Conservation (phyloP, 1,139 yeast species). For the Hansenula lynferdii region DNA sequence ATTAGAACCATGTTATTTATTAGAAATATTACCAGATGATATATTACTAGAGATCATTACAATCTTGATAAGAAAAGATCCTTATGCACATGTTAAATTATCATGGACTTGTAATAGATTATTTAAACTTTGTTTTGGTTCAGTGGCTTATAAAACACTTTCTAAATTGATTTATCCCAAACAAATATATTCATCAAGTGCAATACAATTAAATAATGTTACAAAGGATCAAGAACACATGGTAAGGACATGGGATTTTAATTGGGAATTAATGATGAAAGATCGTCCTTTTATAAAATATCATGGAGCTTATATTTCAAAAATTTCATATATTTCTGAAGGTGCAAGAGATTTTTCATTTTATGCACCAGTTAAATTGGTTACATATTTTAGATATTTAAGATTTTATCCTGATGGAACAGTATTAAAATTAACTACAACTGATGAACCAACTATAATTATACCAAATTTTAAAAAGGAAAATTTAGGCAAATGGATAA, state of each 20-base stretch:
- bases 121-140: slow-evolving; percentile 57
- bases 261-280: slow-evolving; percentile 50
- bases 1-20: slow-evolving; percentile 44
- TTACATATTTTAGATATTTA: slow-evolving; percentile 82
- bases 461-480: slow-evolving; percentile 47
- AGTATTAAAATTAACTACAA: slow-evolving; percentile 60
- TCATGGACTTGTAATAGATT: slow-evolving; percentile 59
- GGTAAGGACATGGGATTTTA: slow-evolving; percentile 41
- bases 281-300: slow-evolving; percentile 71
- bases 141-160: slow-evolving; percentile 52
- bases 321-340: slow-evolving; percentile 76
- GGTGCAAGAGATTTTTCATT: slow-evolving; percentile 68
- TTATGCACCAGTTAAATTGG: slow-evolving; percentile 73
- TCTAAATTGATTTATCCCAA: slow-evolving; percentile 51
- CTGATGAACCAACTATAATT: slow-evolving; percentile 59
- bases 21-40: slow-evolving; percentile 61
- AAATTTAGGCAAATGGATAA: slow-evolving; percentile 24
- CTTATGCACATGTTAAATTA: slow-evolving; percentile 65
- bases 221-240: slow-evolving; percentile 38
- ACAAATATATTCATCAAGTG: slow-evolving; percentile 48
- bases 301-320: slow-evolving; percentile 81
- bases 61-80: slow-evolving; percentile 42
- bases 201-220: slow-evolving; percentile 31
- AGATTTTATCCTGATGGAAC: slow-evolving; percentile 80
- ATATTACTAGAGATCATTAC: slow-evolving; percentile 52